Percentiles rank a stretch among this genome's conserved stretches.
phyloP scores from a whole-genome alignment of 2,329 filamentous ascomycete species.

The Cladosporium sp. region DNA sequence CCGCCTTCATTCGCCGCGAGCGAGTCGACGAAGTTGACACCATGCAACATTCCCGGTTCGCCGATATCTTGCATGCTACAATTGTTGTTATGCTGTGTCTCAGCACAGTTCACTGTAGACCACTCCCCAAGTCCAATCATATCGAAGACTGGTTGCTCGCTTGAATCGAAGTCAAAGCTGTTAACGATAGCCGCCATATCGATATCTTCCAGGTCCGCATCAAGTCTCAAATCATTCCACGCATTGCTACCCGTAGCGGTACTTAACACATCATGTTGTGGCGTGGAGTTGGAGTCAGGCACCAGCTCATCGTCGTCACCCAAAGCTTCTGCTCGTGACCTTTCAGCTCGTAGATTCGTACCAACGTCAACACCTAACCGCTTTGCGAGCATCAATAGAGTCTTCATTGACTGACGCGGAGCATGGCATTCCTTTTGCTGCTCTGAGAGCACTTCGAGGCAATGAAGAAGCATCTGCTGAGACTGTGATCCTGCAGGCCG shows the following conservation, averaged over 20 bases:
- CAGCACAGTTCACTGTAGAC: background rate
- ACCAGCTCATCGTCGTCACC: background rate
- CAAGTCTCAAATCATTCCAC: background rate
- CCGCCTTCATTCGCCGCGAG: background rate
- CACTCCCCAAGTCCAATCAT: background rate
- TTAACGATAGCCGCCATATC: background rate
- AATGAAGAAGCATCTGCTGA: conserved; percentile 8
- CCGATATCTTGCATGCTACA: background rate
- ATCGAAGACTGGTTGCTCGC: background rate
- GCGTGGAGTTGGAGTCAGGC: background rate
- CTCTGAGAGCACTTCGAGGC: background rate
- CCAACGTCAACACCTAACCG: background rate
- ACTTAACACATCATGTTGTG: background rate
- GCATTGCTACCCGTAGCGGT: background rate
- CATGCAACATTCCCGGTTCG: background rate
- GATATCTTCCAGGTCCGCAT: background rate
- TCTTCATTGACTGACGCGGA: conserved; percentile 1
- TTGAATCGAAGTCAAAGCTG: background rate
- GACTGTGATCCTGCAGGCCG: background rate
- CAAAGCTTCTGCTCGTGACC: background rate
- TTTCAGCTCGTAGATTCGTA: background rate
- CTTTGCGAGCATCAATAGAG: background rate
- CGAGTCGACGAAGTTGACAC: background rate
- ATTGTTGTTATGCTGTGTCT: background rate
- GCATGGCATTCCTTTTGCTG: conserved; percentile 11